Evolutionary conservation across 1,284 basidiomycete genomes (phyloP), one percentile per base, ranked within the genome.

Genomic region (Microbotryomycetes sp.): DNA sequence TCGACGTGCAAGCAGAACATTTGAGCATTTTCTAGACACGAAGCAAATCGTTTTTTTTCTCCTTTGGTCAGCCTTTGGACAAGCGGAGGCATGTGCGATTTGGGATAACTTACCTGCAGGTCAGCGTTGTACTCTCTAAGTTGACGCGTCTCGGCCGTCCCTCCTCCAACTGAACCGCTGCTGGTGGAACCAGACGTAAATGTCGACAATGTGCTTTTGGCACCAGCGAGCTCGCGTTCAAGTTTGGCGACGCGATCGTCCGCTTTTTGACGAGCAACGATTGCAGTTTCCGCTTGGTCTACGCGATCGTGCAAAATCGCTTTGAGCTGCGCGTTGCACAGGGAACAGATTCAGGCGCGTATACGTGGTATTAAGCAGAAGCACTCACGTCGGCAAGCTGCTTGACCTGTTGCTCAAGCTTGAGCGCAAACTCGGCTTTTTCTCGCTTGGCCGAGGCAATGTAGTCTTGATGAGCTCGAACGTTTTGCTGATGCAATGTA

Each of bases 1-100:
- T 82, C 64, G 84, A 80, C 66, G 85, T 84, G 78, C 94, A 99
- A 9, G 89, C 91, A 24, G 90, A 91, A 76, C 96, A 99, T 72
- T 89, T 87, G 51, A 98, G 81, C 49, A 97, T 78, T 74, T 82
- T 82, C 91, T 94, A 75, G 9, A 23, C 46, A 9, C 21, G 9
- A 29, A 30, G 24, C 4, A 24, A 23, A 21, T n/a, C n/a, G 26
- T 29, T n/a, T 28, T 9, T 6, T 28, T 47, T 5, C 31, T 49
- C n/a, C n/a, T n/a, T n/a, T n/a, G n/a, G n/a, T n/a, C n/a, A n/a
- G n/a, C n/a, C n/a, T n/a, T n/a, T n/a, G n/a, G n/a, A n/a, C 35
- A 11, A 7, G 11, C 30, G 46, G 6, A 28, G 13, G 23, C 18
- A 15, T 28, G 26, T n/a, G 3, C 3, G 23, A 21, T 52, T 16